Conservation (phyloP, 2,329 filamentous ascomycete genomes). For the Basipetospora sp. region DNA sequence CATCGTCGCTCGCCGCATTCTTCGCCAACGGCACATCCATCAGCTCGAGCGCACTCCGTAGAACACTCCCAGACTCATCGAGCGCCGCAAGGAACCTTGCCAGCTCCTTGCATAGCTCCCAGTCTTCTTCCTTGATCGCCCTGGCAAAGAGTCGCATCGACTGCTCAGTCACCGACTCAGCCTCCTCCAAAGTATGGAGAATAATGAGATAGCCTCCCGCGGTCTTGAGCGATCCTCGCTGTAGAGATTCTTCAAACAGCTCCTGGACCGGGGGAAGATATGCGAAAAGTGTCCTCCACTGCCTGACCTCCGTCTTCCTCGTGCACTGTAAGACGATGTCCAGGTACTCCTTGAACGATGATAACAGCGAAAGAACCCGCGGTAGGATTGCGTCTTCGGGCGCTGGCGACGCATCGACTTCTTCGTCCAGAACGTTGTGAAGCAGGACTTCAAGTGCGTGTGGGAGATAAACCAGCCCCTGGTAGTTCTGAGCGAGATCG, state of each 20-base stretch:
- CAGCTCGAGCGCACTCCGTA: slow-evolving; percentile 56
- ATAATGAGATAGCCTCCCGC: slow-evolving; percentile 94
- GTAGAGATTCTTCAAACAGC: slow-evolving; percentile 82
- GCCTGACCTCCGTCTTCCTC: slow-evolving; percentile 86
- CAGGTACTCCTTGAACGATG: slow-evolving; percentile 70
- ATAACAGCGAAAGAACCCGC: slow-evolving; percentile 47
- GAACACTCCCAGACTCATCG: slow-evolving; percentile 69
- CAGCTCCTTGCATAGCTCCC: slow-evolving; percentile 89
- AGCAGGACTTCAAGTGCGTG: slow-evolving; percentile 85
- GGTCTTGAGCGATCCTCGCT: slow-evolving; percentile 76
- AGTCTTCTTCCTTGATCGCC: slow-evolving; percentile 74
- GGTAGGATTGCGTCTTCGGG: slow-evolving; percentile 51
- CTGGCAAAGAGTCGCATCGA: slow-evolving; percentile 66
- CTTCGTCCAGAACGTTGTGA: slow-evolving; percentile 85
- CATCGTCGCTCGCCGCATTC: slow-evolving; percentile 3
- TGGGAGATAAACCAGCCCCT: slow-evolving; percentile 76
- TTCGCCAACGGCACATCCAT: slow-evolving; percentile 24
- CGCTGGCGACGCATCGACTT: slow-evolving; percentile 58
- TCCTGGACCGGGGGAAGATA: slow-evolving; percentile 82
- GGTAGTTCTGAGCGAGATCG: slow-evolving; percentile 69
- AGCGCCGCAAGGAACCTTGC: slow-evolving; percentile 89
- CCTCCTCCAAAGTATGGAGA: slow-evolving; percentile 65
- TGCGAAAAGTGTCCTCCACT: slow-evolving; percentile 85
- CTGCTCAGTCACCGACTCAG: slow-evolving; percentile 56
- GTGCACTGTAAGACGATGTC: slow-evolving; percentile 95